Base-by-base conservation (phyloP, 163 green algal genomes). In the Volvox carteri region DNA sequence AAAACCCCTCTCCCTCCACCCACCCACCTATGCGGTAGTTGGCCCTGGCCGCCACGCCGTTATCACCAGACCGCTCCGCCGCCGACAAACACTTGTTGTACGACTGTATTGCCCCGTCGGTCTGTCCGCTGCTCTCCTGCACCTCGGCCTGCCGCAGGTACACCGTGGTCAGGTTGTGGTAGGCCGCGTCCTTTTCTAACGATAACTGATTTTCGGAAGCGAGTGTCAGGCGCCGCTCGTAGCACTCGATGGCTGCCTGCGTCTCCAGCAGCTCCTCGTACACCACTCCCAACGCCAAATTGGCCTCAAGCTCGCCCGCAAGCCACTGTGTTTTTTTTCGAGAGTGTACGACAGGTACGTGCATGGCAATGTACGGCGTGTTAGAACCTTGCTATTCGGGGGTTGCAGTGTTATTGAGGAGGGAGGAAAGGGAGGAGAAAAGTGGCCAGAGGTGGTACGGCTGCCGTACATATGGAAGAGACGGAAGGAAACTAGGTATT, bases 271-370 rank as follows among this genome's bases (percentile, higher is more conserved):
- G 86, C 67, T 94, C 89, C 89, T 96, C 92, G 48, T 94, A 93
- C 42, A 95, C 84, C 44, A 95, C 67, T 0, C 95, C 95, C 37
- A 97, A 68, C 2, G 95, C 92, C 48, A 94, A 89, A 88, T 94
- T 94, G 18, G 95, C 90, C 77, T 95, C 92, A 44, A 96, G 85
- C 79, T 95, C 86, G 16, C 93, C 93, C 37, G 93, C 83, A 28
- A 91, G 65, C 91, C 93, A 95, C 72, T 89, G 70, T n/a, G 42
- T n/a, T n/a, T n/a, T n/a, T n/a, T n/a, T n/a, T n/a, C n/a, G n/a
- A n/a, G n/a, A n/a, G n/a, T n/a, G n/a, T n/a, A n/a, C n/a, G n/a
- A n/a, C n/a, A n/a, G n/a, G n/a, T n/a, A n/a, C n/a, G n/a, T n/a
- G n/a, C n/a, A n/a, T n/a, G n/a, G n/a, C n/a, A n/a, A n/a, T n/a